Evolutionary conservation across 495 filamentous ascomycete species (phyloP).

Genomic region (Aspergillus saccharolyticus): DNA sequence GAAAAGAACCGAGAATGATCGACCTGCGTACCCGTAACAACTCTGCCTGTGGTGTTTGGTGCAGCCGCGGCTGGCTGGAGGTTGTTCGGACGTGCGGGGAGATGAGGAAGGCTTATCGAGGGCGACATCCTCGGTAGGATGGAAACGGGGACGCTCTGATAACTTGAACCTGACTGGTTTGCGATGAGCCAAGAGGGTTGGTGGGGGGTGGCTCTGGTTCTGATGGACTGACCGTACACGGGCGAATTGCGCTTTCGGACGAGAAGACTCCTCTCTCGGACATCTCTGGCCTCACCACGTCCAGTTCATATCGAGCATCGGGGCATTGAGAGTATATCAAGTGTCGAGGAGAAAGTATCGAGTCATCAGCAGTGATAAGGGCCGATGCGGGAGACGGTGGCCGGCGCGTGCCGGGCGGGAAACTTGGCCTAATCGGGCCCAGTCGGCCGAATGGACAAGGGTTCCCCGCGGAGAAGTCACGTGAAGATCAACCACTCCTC

Average conservation of each 20-base stretch:
- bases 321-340: no score
- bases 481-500: neutral
- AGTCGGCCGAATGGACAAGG: slow-evolving; percentile 36
- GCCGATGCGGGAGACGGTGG: slow-evolving; percentile 6
- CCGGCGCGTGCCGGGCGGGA: slow-evolving; percentile 8
- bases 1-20: neutral
- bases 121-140: slow-evolving; percentile 14
- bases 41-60: neutral
- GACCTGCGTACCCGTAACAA: neutral
- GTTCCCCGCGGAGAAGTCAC: slow-evolving; percentile 35
- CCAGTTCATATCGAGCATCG: no score
- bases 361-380: neutral
- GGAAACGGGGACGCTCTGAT: neutral
- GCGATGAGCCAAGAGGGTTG: no score
- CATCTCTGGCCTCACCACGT: no score
- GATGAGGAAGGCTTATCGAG: slow-evolving; percentile 6
- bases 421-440: slow-evolving; percentile 10
- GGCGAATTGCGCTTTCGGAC: no score
- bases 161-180: no score
- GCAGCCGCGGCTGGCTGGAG: slow-evolving; percentile 16
- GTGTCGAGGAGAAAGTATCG: neutral
- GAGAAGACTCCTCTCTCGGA: no score
- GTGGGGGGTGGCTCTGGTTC: no score
- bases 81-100: slow-evolving; percentile 21
- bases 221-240: no score